phyloP scores from a whole-genome alignment of 2,329 filamentous ascomycete genomes.

The Pseudocercospora eumusae region DNA sequence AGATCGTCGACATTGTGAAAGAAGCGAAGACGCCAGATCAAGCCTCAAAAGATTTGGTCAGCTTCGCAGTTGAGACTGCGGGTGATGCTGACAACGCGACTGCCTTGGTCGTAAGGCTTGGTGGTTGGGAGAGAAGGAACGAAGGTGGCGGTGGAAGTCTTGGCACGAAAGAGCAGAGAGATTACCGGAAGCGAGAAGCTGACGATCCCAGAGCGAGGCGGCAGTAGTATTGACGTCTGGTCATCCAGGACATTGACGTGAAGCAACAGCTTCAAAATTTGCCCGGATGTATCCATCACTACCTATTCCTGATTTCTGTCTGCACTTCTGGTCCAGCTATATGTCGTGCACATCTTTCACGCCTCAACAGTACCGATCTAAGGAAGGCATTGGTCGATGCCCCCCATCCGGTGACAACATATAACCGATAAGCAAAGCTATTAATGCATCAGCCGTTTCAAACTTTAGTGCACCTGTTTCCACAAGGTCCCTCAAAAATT shows the following conservation, averaged over 20 bases:
- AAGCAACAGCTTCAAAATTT: not conserved
- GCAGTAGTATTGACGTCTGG: slow-evolving; percentile 28
- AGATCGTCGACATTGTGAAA: slow-evolving; percentile 94
- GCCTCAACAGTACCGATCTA: not conserved
- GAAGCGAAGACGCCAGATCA: slow-evolving; percentile 90
- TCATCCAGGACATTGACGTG: not conserved
- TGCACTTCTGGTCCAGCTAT: not conserved
- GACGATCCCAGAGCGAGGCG: slow-evolving; percentile 74
- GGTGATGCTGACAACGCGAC: slow-evolving; percentile 64
- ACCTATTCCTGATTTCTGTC: not conserved
- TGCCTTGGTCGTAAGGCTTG: slow-evolving; percentile 62
- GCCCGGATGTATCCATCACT: not conserved
- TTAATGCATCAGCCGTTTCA: not conserved
- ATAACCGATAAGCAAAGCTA: not conserved
- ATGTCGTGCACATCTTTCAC: not conserved
- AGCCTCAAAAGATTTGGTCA: slow-evolving; percentile 74
- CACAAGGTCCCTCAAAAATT: not conserved
- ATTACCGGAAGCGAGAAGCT: slow-evolving; percentile 78
- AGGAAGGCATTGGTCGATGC: not conserved
- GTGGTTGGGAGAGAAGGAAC: slow-evolving; percentile 67
- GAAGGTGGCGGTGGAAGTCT: slow-evolving; percentile 88
- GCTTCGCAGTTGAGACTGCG: slow-evolving; percentile 83
- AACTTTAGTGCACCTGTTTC: not conserved
- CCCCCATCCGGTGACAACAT: not conserved
- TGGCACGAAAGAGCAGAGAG: slow-evolving; percentile 87